Evolutionary conservation across 176 grass and related monocot species (phyloP).

Genomic region (Miscanthus lutarioriparius): DNA sequence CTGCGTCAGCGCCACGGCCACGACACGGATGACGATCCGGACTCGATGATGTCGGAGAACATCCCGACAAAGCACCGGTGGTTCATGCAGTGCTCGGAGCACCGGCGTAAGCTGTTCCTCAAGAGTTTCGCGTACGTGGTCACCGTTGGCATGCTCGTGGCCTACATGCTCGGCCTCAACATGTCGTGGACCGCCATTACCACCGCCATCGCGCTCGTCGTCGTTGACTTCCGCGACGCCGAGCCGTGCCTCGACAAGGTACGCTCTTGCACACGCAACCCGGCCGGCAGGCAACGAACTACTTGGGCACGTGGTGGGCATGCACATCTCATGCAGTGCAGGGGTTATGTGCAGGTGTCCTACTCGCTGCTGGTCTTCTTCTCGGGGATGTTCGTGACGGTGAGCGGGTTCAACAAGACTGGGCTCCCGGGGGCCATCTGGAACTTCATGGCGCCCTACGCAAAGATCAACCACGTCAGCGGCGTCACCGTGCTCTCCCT

Average conservation of each 20-base stretch:
- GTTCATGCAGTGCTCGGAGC: conserved; percentile 69
- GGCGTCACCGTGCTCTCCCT: conserved; percentile 73
- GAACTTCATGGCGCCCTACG: conserved; percentile 86
- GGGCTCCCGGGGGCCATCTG: conserved; percentile 82
- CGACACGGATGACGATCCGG: not conserved
- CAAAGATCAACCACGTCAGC: conserved; percentile 63
- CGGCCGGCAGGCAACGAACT: not conserved
- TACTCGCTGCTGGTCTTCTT: conserved; percentile 96
- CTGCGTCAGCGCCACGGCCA: not conserved
- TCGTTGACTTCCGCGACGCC: conserved; percentile 91
- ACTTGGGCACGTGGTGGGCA: not conserved
- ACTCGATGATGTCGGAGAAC: conserved; percentile 53
- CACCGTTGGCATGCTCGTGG: conserved; percentile 71
- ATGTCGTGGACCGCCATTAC: conserved; percentile 97
- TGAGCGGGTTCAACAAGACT: conserved; percentile 92
- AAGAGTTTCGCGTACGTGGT: conserved; percentile 83
- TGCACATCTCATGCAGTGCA: not conserved
- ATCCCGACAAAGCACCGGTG: conserved; percentile 46
- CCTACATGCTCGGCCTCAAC: conserved; percentile 85
- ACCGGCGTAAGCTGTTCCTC: conserved; percentile 55
- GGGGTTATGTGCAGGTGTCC: conserved; percentile 52
- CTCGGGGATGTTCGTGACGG: conserved; percentile 97
- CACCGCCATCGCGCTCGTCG: conserved; percentile 83
- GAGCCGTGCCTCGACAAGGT: conserved; percentile 81
- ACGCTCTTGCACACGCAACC: not conserved